These are phyloP conservation scores for Colletotrichum horii DNA, from an alignment of 2,329 filamentous ascomycete species.

Conservation along the genomic window DNA sequence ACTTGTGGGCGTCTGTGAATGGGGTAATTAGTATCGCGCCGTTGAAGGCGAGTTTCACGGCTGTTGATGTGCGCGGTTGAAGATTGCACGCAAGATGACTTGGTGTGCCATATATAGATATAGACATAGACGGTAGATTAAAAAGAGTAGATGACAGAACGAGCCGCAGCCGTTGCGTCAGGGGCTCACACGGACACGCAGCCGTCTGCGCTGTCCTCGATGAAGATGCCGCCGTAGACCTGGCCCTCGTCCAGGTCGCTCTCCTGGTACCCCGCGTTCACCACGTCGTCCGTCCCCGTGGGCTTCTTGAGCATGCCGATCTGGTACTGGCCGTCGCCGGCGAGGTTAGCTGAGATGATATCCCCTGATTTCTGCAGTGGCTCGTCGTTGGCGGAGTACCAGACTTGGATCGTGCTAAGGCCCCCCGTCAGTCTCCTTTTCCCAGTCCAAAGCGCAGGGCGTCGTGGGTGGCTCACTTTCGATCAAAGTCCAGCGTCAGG, in stretches of 20 bases:
- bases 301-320: constrained; percentile 65
- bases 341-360: background rate
- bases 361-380: constrained; percentile 1
- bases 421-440: background rate
- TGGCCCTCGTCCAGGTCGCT: constrained; percentile 51
- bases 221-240: constrained; percentile 55
- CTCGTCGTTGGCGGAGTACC: constrained; percentile 16
- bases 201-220: constrained; percentile 48
- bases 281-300: constrained; percentile 54
- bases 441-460: background rate
- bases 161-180: background rate
- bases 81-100: background rate
- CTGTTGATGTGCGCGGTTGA: constrained; percentile 1
- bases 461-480: background rate
- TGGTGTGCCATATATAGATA: background rate
- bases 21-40: constrained; percentile 21
- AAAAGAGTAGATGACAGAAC: background rate
- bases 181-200: constrained; percentile 43
- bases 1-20: constrained; percentile 23
- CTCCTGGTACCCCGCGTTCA: constrained; percentile 54
- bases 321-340: constrained; percentile 40
- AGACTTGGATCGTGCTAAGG: constrained; percentile 22
- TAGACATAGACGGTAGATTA: background rate
- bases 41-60: constrained; percentile 19
- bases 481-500: constrained; percentile 22